Conservation (phyloP, 1,284 basidiomycete genomes). For the Leccinum pachyderme region DNA sequence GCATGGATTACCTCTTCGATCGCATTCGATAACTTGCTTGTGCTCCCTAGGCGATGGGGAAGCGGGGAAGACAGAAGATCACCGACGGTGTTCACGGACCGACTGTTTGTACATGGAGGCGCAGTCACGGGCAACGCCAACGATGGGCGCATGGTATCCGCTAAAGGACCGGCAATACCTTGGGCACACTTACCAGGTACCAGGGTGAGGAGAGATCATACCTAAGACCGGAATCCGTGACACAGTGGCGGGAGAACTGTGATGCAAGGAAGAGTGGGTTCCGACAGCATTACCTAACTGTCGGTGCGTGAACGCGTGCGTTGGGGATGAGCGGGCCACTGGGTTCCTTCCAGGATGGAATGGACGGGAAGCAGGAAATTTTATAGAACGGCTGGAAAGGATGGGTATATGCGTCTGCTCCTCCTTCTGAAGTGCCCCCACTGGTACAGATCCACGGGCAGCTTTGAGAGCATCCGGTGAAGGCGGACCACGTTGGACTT, state of each 20-base stretch:
- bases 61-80: background rate
- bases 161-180: conserved; percentile 9
- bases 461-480: background rate
- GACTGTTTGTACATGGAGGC: background rate
- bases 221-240: conserved; percentile 6
- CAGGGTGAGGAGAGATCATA: conserved; percentile 11
- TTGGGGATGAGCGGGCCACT: conserved; percentile 9
- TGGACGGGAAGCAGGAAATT: background rate
- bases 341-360: background rate
- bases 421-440: background rate
- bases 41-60: background rate
- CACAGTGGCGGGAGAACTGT: conserved; percentile 11
- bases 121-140: background rate
- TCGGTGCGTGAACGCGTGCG: background rate
- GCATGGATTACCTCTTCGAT: background rate
- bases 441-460: background rate
- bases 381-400: background rate
- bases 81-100: background rate
- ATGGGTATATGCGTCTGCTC: conserved; percentile 18
- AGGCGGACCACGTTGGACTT: background rate
- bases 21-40: conserved; percentile 1
- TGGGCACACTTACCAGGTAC: conserved; percentile 5
- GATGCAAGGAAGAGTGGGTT: background rate
- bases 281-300: background rate
- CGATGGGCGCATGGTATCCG: background rate